Percentiles rank a stretch among this genome's conserved stretches.
These are phyloP conservation scores for Blepharisma stoltei DNA, from an alignment of 73 alveolate genomes.

Conservation along the genomic window DNA sequence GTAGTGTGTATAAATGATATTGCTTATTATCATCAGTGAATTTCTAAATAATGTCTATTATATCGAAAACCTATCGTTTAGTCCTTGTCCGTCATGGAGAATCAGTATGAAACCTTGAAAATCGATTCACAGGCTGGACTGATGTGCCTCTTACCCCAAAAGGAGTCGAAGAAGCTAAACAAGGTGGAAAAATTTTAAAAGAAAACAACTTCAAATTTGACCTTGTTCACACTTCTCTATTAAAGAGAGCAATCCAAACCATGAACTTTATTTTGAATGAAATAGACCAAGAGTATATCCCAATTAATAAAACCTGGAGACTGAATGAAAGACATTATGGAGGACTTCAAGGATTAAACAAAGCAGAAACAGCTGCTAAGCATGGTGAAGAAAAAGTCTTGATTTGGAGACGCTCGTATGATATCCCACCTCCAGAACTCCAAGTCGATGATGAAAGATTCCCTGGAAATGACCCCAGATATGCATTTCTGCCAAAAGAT, in stretches of 20 bases:
- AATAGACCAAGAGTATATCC: slow-evolving; percentile 75
- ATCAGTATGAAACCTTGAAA: slow-evolving; percentile 79
- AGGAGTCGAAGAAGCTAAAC: slow-evolving; percentile 52
- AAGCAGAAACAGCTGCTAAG: slow-evolving; percentile 89
- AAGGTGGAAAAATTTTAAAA: slow-evolving; percentile 25
- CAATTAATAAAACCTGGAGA: slow-evolving; percentile 84
- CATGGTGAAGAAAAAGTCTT: slow-evolving; percentile 60
- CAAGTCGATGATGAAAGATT: slow-evolving; percentile 75
- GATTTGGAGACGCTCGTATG: slow-evolving; percentile 91
- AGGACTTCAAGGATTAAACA: slow-evolving; percentile 89
- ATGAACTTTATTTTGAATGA: slow-evolving; percentile 55
- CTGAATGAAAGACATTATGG: slow-evolving; percentile 96
- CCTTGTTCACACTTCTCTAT: slow-evolving; percentile 89
- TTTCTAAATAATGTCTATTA: too few relatives aligned
- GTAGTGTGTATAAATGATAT: too few relatives aligned
- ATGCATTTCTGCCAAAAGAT: slow-evolving; percentile 75
- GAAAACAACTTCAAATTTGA: slow-evolving; percentile 74
- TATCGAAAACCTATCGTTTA: slow-evolving; percentile 14
- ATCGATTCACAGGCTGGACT: slow-evolving; percentile 96
- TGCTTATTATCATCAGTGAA: too few relatives aligned
- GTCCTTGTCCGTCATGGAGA: slow-evolving; percentile 55
- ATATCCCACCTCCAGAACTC: slow-evolving; percentile 92
- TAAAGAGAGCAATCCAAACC: slow-evolving; percentile 83
- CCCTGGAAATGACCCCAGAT: slow-evolving; percentile 56
- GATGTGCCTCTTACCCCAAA: slow-evolving; percentile 92